These are phyloP conservation scores for Circinella minor DNA, from an alignment of 371 early-diverging fungal genomes.

Conservation along the genomic window DNA sequence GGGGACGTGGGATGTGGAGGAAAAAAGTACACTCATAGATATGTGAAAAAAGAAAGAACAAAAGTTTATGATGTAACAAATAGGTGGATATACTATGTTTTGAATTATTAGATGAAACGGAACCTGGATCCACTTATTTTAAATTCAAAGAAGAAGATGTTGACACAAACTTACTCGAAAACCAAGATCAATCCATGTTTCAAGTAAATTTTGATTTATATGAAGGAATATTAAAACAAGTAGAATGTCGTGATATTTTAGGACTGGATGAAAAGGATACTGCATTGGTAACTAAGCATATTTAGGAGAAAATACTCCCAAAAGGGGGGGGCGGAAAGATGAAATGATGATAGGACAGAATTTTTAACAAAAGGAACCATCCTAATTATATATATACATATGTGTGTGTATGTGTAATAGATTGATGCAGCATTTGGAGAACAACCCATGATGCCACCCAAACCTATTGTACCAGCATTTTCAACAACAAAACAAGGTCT, in stretches of 20 bases:
- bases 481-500: conserved; percentile 41
- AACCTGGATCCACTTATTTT: conserved; percentile 40
- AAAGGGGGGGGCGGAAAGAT: too few relatives aligned
- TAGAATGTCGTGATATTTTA: conserved; percentile 27
- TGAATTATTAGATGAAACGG: conserved; percentile 23
- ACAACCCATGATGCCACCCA: conserved; percentile 29
- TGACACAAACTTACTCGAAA: conserved; percentile 17
- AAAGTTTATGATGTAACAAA: too few relatives aligned
- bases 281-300: conserved; percentile 26
- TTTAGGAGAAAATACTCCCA: not conserved
- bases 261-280: conserved; percentile 31
- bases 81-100: not conserved
- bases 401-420: conserved; percentile 9
- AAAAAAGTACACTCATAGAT: not conserved
- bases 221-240: conserved; percentile 25
- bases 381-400: not conserved
- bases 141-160: conserved; percentile 50
- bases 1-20: too few relatives aligned
- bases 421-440: conserved; percentile 29
- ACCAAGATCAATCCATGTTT: conserved; percentile 30
- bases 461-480: conserved; percentile 50
- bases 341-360: too few relatives aligned
- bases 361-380: too few relatives aligned
- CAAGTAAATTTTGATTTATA: conserved; percentile 40
- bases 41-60: too few relatives aligned